phyloP scores from a whole-genome alignment of 768 basidiomycete genomes.

The Grammothele lineata region DNA sequence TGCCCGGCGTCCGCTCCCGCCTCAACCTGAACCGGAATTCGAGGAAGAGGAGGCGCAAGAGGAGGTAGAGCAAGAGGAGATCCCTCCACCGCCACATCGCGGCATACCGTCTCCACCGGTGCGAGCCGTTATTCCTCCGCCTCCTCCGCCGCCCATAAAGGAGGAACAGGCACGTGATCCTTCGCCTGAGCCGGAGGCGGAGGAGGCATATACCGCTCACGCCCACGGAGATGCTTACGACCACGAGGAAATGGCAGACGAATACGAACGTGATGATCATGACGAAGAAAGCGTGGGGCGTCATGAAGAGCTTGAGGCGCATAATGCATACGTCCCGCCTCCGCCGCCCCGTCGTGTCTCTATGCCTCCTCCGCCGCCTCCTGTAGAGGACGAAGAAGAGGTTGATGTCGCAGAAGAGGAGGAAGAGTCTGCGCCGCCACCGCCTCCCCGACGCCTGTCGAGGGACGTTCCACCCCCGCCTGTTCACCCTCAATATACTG shows the following conservation, averaged over 20 bases:
- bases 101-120: constrained; percentile 11
- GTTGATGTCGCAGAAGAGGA: background rate
- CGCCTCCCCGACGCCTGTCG: background rate
- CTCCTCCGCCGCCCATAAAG: background rate
- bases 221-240: constrained; percentile 2
- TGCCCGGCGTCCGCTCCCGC: constrained; percentile 5
- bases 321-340: no score
- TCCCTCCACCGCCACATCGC: constrained; percentile 8
- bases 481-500: background rate
- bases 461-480: background rate
- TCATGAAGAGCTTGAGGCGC: no score
- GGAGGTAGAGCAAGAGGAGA: background rate
- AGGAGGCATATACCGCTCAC: constrained; percentile 3
- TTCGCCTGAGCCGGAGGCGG: constrained; percentile 2
- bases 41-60: background rate
- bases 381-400: background rate
- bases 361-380: background rate
- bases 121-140: constrained; percentile 8
- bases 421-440: background rate
- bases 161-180: constrained; percentile 1
- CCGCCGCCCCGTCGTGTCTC: no score
- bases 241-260: background rate
- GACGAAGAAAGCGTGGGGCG: background rate
- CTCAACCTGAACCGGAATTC: background rate
- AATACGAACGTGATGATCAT: background rate